Percentiles rank a stretch among this genome's conserved stretches.
Conservation (phyloP, 345 rosid species). For the Conringia planisiliqua region DNA sequence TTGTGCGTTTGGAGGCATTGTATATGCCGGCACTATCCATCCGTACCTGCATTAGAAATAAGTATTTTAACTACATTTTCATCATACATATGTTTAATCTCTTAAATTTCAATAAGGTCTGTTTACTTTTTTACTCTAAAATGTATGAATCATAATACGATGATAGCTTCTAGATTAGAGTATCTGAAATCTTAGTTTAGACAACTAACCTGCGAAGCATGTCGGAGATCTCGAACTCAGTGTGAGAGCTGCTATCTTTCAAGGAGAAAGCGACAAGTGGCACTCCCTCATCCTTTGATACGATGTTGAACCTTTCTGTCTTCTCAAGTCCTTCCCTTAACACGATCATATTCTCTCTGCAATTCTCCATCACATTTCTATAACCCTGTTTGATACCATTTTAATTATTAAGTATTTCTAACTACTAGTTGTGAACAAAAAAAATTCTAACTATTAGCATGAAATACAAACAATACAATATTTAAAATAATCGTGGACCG, state of each 20-base stretch:
- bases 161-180: not conserved
- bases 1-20: slow-evolving; percentile 86
- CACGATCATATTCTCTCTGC: slow-evolving; percentile 54
- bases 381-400: slow-evolving; percentile 24
- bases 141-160: not conserved
- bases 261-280: slow-evolving; percentile 83
- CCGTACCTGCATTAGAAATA: slow-evolving; percentile 42
- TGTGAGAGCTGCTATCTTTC: slow-evolving; percentile 54
- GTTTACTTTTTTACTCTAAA: not conserved
- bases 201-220: slow-evolving; percentile 35
- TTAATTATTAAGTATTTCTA: not conserved
- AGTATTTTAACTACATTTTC: not conserved
- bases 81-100: not conserved
- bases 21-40: slow-evolving; percentile 86
- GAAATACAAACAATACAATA: not conserved
- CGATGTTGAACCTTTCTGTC: slow-evolving; percentile 56
- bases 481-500: not conserved
- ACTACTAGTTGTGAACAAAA: no score
- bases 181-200: not conserved
- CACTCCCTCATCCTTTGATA: slow-evolving; percentile 70
- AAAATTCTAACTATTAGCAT: not conserved
- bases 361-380: slow-evolving; percentile 64
- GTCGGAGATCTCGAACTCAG: slow-evolving; percentile 52
- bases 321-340: slow-evolving; percentile 62
- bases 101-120: not conserved